phyloP scores from a whole-genome alignment of 768 basidiomycete genomes.

The Lactarius vividus region DNA sequence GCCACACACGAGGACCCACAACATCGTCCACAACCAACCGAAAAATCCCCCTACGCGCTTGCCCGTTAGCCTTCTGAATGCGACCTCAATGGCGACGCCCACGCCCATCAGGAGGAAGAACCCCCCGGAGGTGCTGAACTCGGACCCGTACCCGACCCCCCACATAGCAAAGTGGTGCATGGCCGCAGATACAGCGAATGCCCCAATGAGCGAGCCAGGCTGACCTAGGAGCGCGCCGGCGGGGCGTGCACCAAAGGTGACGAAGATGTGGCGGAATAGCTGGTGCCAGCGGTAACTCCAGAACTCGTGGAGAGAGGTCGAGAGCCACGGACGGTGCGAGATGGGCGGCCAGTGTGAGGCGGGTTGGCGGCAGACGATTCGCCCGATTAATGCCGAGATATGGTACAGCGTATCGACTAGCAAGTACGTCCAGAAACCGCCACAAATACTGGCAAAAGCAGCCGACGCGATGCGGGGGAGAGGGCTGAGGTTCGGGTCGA shows the following conservation, averaged over 20 bases:
- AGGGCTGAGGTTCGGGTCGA: not conserved
- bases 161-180: conserved; percentile 60
- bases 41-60: conserved; percentile 44
- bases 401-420: conserved; percentile 28
- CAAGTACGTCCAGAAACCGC: conserved; percentile 20
- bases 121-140: conserved; percentile 43
- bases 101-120: conserved; percentile 60
- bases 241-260: conserved; percentile 34
- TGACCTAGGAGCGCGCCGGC: conserved; percentile 34
- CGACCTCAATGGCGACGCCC: conserved; percentile 48
- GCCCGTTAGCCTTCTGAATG: conserved; percentile 46
- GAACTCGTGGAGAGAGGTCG: conserved; percentile 40
- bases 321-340: not conserved
- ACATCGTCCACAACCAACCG: conserved; percentile 53
- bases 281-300: conserved; percentile 32
- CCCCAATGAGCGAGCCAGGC: conserved; percentile 43
- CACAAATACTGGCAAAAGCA: conserved; percentile 6
- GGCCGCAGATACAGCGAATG: conserved; percentile 56
- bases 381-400: conserved; percentile 24
- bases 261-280: conserved; percentile 35
- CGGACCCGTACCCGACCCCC: conserved; percentile 55
- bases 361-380: not conserved
- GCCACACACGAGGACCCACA: conserved; percentile 25
- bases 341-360: not conserved
- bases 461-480: not conserved